Conservation (phyloP, 768 basidiomycete genomes). For the Rhizopogon rudus region DNA sequence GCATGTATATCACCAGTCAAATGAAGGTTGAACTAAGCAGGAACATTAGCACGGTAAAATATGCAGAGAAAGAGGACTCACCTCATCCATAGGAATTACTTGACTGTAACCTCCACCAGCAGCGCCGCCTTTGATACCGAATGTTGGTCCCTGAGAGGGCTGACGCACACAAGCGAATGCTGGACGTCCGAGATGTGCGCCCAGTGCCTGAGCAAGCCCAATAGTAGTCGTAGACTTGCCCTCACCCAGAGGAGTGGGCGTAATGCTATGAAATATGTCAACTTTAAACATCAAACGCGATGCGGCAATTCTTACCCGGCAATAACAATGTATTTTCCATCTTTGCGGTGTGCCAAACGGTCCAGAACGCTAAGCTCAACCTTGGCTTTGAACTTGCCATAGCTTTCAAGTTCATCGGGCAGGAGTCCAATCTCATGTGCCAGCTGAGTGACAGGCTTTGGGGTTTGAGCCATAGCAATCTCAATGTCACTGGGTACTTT, state of each 20-base stretch:
- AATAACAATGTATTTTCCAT: constrained; percentile 96
- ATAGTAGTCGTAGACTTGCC: constrained; percentile 99
- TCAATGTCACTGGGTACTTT: constrained; percentile 97
- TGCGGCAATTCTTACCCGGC: constrained; percentile 56
- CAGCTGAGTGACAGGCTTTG: constrained; percentile 82
- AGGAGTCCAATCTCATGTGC: constrained; percentile 86
- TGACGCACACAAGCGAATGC: constrained; percentile 97
- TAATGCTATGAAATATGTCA: constrained; percentile 54
- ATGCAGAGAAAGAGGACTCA: constrained; percentile 22
- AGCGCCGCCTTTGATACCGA: constrained; percentile 98
- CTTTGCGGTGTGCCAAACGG: constrained; percentile 75
- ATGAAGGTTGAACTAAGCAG: constrained; percentile 82
- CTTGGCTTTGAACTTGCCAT: constrained; percentile 97
- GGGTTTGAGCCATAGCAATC: constrained; percentile 91
- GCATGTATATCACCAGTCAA: constrained; percentile 98
- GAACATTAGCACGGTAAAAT: constrained; percentile 2
- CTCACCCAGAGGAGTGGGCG: constrained; percentile 94
- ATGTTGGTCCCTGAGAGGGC: constrained; percentile 97
- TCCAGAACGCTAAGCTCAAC: constrained; percentile 88
- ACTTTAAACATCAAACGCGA: constrained; percentile 5
- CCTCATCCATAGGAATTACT: constrained; percentile 99
- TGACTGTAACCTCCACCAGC: constrained; percentile 98
- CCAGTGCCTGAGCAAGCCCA: constrained; percentile 93
- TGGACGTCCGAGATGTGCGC: constrained; percentile 88
- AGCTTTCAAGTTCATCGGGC: constrained; percentile 85